These are phyloP conservation scores for Cyberlindnera maclurae DNA, from an alignment of 805 yeast genomes.

Conservation along the genomic window DNA sequence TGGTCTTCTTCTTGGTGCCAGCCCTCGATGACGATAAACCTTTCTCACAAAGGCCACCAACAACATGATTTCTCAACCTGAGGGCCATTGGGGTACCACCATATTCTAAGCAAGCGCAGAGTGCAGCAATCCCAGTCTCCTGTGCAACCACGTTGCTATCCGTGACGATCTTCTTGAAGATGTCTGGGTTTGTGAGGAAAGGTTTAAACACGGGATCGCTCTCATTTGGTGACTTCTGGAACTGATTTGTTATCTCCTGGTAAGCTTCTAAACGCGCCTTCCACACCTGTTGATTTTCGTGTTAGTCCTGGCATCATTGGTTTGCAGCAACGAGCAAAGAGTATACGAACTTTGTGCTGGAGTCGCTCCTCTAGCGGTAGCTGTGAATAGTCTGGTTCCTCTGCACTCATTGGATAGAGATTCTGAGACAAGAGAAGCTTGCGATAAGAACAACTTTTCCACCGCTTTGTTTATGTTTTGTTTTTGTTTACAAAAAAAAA, in stretches of 20 bases:
- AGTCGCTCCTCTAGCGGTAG: constrained; percentile 22
- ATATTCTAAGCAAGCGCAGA: constrained; percentile 46
- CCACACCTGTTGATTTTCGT: constrained; percentile 42
- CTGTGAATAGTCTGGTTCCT: constrained; percentile 18
- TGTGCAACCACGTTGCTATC: constrained; percentile 91
- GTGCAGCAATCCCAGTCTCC: constrained; percentile 63
- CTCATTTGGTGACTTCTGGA: constrained; percentile 47
- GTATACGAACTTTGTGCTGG: constrained; percentile 45
- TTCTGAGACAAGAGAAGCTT: no score
- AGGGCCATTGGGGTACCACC: constrained; percentile 42
- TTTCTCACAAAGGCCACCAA: constrained; percentile 65
- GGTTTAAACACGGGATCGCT: constrained; percentile 48
- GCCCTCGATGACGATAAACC: constrained; percentile 71
- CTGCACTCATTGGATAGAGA: constrained; percentile 7
- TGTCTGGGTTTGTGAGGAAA: constrained; percentile 45
- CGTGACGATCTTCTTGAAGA: constrained; percentile 50
- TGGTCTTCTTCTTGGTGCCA: constrained; percentile 60
- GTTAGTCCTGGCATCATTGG: constrained; percentile 5
- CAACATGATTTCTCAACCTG: constrained; percentile 35
- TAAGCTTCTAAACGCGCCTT: constrained; percentile 80
- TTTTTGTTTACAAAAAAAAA: not conserved
- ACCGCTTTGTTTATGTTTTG: not conserved
- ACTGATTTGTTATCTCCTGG: constrained; percentile 49
- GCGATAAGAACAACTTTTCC: no score
- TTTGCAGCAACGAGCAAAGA: not conserved